A percentile compares a stretch with the other conserved stretches of the same genome.
Conservation (phyloP, 805 yeast species). For the Candida ovalis region DNA sequence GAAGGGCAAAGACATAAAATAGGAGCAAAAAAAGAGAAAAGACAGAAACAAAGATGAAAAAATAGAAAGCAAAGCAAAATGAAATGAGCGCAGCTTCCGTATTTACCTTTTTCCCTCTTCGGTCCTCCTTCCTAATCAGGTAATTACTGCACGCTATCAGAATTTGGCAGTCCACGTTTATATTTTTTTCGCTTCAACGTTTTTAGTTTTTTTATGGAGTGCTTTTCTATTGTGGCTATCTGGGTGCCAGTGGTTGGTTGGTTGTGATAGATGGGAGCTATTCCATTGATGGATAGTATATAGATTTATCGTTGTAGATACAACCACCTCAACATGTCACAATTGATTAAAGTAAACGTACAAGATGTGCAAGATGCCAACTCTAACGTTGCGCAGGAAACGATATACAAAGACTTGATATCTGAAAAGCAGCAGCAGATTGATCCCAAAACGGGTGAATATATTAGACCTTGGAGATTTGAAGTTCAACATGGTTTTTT, state of each 20-base stretch:
- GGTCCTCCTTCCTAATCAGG: neutral
- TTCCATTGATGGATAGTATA: too few relatives aligned
- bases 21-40: too few relatives aligned
- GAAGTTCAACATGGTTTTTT: constrained; percentile 49
- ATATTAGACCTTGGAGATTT: constrained; percentile 41
- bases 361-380: constrained; percentile 30
- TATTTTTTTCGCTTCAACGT: neutral
- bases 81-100: neutral
- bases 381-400: constrained; percentile 18
- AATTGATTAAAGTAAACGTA: constrained; percentile 18
- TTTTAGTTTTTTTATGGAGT: neutral
- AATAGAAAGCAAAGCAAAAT: too few relatives aligned
- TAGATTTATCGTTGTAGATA: too few relatives aligned
- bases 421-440: constrained; percentile 11
- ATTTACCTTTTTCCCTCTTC: constrained; percentile 21
- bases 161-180: neutral
- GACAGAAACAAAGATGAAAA: neutral
- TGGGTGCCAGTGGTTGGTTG: too few relatives aligned
- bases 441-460: constrained; percentile 25
- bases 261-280: too few relatives aligned
- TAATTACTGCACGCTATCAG: neutral
- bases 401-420: constrained; percentile 11
- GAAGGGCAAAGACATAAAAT: too few relatives aligned
- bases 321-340: constrained; percentile 4
- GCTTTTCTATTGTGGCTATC: too few relatives aligned